Evolutionary conservation across 2,329 filamentous ascomycete genomes (phyloP), one percentile per base, ranked within the genome.

Genomic region (Nothophoma quercina): DNA sequence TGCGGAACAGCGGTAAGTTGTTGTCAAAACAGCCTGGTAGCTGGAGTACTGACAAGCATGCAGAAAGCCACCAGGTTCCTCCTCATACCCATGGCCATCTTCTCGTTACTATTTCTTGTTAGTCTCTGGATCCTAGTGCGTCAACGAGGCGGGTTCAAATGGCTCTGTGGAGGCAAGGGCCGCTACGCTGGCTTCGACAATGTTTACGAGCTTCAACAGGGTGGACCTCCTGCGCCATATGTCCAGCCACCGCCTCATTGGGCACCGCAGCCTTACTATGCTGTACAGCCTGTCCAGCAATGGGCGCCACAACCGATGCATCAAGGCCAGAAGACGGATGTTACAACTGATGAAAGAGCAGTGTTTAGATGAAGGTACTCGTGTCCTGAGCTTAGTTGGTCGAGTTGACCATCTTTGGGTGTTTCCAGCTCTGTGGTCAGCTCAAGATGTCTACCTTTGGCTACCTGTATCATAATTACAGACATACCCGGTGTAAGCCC

Each of bases 111-210:
- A 2, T 55, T 63, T 0, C 51, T 70, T 6, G 30, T 61, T 0
- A 61, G 58, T 29, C 40, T 62, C 2, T 68, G 49, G 43, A 32
- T 69, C 8, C 52, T 71, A 6, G 47, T 65, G 21, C 58, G 52
- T 4, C 52, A 61, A n/a, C 58, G 69, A 21, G 68, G 69, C 5
- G 67, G 69, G 0, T 1, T 60, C 1, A 62, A 60, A 19, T 72
- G 68, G 69, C 35, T 69, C 5, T 40, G 60, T 35, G 63, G 67
- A 8, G 67, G 69, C 1, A 60, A 64, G 35, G 68, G 65, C 0
- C 56, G 65, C 8, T 71, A 71, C 46, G 67, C 44, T 26, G 69
- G 54, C 4, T 70, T 72, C 33, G 53, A 62, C 5, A 62, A 48
- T 35, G 44, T 59, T 5, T 67, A 68, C 33, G 67, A 70, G 50